phyloP scores from a whole-genome alignment of 176 grass and related monocot species.

The Otatea glauca region DNA sequence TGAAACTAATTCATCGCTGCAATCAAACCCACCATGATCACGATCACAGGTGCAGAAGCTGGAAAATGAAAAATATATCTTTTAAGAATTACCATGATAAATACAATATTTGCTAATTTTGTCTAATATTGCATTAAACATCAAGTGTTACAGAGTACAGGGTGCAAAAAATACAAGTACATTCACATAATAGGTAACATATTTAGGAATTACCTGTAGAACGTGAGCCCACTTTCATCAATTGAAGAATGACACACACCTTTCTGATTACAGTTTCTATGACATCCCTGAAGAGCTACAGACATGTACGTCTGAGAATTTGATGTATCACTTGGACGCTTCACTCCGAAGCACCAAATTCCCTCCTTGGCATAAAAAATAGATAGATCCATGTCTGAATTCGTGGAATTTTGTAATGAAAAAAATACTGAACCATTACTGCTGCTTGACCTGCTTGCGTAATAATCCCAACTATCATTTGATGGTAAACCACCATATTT shows the following conservation, averaged over 20 bases:
- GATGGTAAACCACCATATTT: conserved; percentile 85
- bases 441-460: conserved; percentile 62
- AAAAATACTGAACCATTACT: conserved; percentile 64
- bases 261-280: conserved; percentile 79
- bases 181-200: conserved; percentile 11
- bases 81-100: conserved; percentile 5
- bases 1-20: conserved; percentile 84
- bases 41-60: conserved; percentile 91
- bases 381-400: conserved; percentile 77
- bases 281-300: conserved; percentile 84
- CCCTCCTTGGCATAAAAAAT: conserved; percentile 96
- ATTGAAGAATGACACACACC: conserved; percentile 74
- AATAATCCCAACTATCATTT: conserved; percentile 84
- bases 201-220: conserved; percentile 75
- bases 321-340: conserved; percentile 65
- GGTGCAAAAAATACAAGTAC: conserved; percentile 8
- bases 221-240: conserved; percentile 90
- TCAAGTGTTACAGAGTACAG: neutral
- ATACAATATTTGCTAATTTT: conserved; percentile 17
- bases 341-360: conserved; percentile 84
- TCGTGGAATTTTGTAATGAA: conserved; percentile 62
- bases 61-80: conserved; percentile 43
- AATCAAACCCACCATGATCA: conserved; percentile 99
- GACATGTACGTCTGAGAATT: conserved; percentile 67
- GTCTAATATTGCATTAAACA: conserved; percentile 12